These are phyloP conservation scores for Pyropia haitanensis DNA, from an alignment of 23 red algal genomes.

Conservation along the genomic window DNA sequence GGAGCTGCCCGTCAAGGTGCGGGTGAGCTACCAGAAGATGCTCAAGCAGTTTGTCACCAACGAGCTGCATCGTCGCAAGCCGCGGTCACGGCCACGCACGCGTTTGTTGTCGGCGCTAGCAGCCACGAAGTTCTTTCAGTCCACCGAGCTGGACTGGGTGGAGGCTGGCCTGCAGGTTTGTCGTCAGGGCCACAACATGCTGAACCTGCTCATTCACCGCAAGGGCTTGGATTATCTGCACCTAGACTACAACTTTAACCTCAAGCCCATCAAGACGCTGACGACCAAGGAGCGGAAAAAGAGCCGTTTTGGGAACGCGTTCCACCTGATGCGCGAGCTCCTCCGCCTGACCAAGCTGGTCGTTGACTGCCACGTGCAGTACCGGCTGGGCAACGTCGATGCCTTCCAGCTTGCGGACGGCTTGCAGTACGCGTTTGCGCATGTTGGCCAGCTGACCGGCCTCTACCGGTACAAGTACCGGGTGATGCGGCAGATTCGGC, in stretches of 20 bases:
- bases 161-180: slow-evolving; percentile 92
- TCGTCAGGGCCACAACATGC: slow-evolving; percentile 86
- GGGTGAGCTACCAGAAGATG: slow-evolving; percentile 91
- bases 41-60: slow-evolving; percentile 74
- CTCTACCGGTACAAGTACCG: slow-evolving; percentile 99
- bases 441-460: slow-evolving; percentile 95
- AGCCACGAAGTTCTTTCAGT: slow-evolving; percentile 89
- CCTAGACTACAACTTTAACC: slow-evolving; percentile 96
- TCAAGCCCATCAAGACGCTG: slow-evolving; percentile 91
- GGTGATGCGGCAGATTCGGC: slow-evolving; percentile 93
- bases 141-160: slow-evolving; percentile 96
- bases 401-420: slow-evolving; percentile 96
- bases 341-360: slow-evolving; percentile 84
- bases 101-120: slow-evolving; percentile 69
- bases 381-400: slow-evolving; percentile 83
- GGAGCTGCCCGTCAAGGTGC: slow-evolving; percentile 53
- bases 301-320: slow-evolving; percentile 87
- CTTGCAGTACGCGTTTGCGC: slow-evolving; percentile 77
- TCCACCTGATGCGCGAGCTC: slow-evolving; percentile 92
- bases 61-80: slow-evolving; percentile 54
- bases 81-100: slow-evolving; percentile 43
- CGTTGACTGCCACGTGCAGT: slow-evolving; percentile 93
- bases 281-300: slow-evolving; percentile 98
- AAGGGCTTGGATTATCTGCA: slow-evolving; percentile 83
- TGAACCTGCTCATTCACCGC: slow-evolving; percentile 79